Conservation (phyloP, 73 alveolate genomes). For the Tetrahymena malaccensis region DNA sequence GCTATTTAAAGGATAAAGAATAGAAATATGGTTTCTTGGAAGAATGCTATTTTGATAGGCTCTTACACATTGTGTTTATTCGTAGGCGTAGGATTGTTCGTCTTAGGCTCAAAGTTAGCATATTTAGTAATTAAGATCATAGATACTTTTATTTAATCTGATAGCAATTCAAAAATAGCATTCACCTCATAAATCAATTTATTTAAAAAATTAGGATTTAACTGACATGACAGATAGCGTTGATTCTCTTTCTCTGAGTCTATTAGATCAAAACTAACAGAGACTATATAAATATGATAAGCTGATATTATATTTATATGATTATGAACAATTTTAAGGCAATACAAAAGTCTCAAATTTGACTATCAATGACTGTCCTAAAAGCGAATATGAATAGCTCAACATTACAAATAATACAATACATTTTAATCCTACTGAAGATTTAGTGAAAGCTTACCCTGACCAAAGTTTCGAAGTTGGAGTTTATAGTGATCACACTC, state of each 20-base stretch:
- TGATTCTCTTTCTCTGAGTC: not conserved
- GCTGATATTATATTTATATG: not conserved
- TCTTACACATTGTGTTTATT: not conserved
- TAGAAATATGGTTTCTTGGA: not conserved
- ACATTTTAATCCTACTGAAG: not conserved
- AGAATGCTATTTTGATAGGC: not conserved
- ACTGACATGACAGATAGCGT: not conserved
- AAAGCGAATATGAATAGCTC: not conserved
- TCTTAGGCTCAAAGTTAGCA: not conserved
- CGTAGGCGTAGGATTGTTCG: not conserved
- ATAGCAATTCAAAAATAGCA: too few relatives aligned
- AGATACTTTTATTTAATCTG: not conserved
- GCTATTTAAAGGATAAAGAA: not conserved
- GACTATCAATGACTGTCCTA: not conserved
- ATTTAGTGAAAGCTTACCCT: not conserved
- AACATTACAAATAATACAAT: not conserved
- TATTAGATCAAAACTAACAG: not conserved
- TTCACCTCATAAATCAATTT: not conserved
- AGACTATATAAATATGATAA: not conserved
- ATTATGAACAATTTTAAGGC: not conserved
- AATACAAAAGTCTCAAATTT: not conserved
- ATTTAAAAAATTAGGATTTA: not conserved
- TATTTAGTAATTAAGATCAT: not conserved
- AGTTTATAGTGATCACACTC: not conserved
- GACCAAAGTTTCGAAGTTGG: not conserved